Conservation (phyloP, 1,284 basidiomycete genomes). For the Trametes sp. region DNA sequence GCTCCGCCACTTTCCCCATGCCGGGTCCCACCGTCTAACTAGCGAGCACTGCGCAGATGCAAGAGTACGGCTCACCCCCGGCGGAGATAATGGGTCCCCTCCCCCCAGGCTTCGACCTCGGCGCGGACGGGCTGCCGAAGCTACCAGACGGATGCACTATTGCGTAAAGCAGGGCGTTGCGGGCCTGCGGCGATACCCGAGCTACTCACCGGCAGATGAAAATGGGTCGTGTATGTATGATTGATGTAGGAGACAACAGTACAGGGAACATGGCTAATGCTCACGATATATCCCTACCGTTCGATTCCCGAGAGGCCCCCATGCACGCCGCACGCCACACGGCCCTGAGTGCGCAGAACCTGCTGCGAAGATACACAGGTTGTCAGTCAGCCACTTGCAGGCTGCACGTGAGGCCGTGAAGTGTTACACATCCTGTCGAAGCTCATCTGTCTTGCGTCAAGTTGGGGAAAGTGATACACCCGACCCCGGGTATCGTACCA, state of each 20-base stretch:
- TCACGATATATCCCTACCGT: not conserved
- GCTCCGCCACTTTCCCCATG: conserved; percentile 22
- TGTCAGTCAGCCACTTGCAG: not conserved
- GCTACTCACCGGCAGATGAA: not conserved
- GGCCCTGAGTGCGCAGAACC: too few species aligned
- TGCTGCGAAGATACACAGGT: too few species aligned
- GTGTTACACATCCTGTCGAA: not conserved
- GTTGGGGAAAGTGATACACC: not conserved
- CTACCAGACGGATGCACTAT: conserved; percentile 61
- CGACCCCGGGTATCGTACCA: not conserved
- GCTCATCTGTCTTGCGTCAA: not conserved
- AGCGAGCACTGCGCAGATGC: conserved; percentile 62
- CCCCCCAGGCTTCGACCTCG: conserved; percentile 77
- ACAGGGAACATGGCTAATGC: conserved; percentile 2
- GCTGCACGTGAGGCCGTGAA: not conserved
- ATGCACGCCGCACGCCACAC: too few species aligned
- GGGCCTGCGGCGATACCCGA: conserved; percentile 7
- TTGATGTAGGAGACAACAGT: conserved; percentile 1
- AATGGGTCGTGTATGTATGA: conserved; percentile 3
- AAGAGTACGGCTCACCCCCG: conserved; percentile 88
- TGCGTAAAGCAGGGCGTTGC: conserved; percentile 24
- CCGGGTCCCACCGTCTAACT: not conserved
- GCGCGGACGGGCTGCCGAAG: conserved; percentile 63
- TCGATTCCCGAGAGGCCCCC: not conserved
- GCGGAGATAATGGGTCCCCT: conserved; percentile 92